Conservation (phyloP, 441 rosid species). For the Erodium moschatum region DNA sequence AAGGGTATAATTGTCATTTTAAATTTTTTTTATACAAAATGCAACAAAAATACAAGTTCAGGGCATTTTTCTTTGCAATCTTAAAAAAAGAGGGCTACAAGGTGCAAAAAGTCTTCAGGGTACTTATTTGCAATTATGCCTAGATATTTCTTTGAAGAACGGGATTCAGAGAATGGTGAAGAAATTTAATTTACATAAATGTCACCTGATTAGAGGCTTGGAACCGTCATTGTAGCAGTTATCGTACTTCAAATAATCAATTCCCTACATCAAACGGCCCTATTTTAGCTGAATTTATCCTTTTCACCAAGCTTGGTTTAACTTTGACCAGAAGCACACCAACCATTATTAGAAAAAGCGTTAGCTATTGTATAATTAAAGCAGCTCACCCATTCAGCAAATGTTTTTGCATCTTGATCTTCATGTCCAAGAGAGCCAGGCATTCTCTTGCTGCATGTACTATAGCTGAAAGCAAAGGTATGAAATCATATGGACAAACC, state of each 20-base stretch:
- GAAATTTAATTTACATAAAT: background rate
- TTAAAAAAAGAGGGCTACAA: too few species aligned
- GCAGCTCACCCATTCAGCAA: constrained; percentile 32
- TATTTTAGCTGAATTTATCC: background rate
- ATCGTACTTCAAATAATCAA: constrained; percentile 39
- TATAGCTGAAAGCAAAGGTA: constrained; percentile 17
- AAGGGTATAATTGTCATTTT: too few species aligned
- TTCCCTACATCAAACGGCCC: constrained; percentile 20
- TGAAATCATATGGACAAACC: background rate
- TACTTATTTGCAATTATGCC: too few species aligned
- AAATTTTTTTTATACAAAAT: too few species aligned
- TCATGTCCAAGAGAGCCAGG: constrained; percentile 36
- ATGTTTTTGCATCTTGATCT: constrained; percentile 30
- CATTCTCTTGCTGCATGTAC: constrained; percentile 33
- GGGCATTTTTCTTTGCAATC: too few species aligned
- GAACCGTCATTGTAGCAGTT: constrained; percentile 30
- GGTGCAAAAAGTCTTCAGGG: too few species aligned
- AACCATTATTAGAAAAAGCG: background rate
- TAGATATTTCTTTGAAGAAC: background rate
- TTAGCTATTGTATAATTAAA: background rate
- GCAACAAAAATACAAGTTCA: too few species aligned
- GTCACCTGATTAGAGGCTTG: constrained; percentile 24
- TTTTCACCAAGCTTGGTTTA: background rate
- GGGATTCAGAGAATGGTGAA: background rate
- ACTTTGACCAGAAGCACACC: background rate